Evolutionary conservation across 257 asterid species (phyloP).

Genomic region (Solanum etuberosum): DNA sequence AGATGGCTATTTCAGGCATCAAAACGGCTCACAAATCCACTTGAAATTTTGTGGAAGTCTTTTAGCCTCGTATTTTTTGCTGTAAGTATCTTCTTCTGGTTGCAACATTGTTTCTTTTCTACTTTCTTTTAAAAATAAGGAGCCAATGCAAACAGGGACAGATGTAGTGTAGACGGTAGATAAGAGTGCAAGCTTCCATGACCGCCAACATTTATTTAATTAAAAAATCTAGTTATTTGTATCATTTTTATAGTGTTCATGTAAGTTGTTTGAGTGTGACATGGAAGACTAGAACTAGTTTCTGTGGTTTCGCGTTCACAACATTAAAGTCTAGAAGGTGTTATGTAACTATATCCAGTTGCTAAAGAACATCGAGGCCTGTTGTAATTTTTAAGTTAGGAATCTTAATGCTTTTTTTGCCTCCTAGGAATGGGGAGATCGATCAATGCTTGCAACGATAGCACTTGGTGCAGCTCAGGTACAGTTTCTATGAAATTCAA

Average conservation of each 20-base stretch:
- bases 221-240: not conserved
- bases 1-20: constrained; percentile 39
- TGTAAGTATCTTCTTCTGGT: constrained; percentile 38
- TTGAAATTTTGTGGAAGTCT: constrained; percentile 83
- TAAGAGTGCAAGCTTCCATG: not conserved
- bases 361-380: not conserved
- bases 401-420: not conserved
- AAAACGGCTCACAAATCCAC: constrained; percentile 62
- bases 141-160: not conserved
- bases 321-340: not conserved
- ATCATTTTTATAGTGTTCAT: not conserved
- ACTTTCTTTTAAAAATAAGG: not conserved
- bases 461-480: constrained; percentile 99
- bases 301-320: not conserved
- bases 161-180: not conserved
- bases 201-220: not conserved
- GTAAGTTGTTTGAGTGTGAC: not conserved
- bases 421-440: constrained; percentile 94
- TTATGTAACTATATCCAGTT: not conserved
- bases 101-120: not conserved
- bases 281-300: not conserved
- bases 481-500: not conserved
- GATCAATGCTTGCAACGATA: constrained; percentile 97
- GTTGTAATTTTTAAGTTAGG: not conserved
- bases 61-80: constrained; percentile 96